phyloP scores from a whole-genome alignment of 768 basidiomycete genomes.

The Pilatotrama ljubarskyi region DNA sequence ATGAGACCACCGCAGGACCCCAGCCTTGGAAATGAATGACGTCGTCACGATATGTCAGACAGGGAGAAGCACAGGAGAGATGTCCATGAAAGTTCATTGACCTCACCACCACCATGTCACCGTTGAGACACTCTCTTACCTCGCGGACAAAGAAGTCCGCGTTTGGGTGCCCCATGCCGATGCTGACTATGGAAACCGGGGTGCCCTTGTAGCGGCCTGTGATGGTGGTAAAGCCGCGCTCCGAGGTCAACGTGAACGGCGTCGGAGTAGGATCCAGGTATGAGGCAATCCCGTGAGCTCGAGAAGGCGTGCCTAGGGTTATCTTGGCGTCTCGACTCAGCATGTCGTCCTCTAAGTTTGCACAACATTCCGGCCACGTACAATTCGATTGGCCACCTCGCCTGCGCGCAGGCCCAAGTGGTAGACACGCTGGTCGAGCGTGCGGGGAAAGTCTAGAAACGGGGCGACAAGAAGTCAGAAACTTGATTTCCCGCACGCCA shows the following conservation, averaged over 20 bases:
- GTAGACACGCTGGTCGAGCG: constrained; percentile 72
- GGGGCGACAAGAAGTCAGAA: constrained; percentile 7
- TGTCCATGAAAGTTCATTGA: constrained; percentile 24
- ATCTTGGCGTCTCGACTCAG: constrained; percentile 42
- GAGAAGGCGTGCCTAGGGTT: constrained; percentile 72
- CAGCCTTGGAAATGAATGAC: constrained; percentile 46
- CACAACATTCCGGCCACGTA: constrained; percentile 34
- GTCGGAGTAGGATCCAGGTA: constrained; percentile 59
- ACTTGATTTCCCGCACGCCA: neutral
- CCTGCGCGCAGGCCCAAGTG: constrained; percentile 75
- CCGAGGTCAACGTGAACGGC: constrained; percentile 64
- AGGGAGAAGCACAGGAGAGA: neutral
- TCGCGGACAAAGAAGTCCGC: constrained; percentile 87
- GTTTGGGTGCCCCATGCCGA: constrained; percentile 83
- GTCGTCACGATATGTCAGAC: constrained; percentile 15
- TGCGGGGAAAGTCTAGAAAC: constrained; percentile 70
- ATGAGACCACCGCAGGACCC: constrained; percentile 78
- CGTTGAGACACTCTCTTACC: constrained; percentile 68
- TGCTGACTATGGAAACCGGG: constrained; percentile 73
- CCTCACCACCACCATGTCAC: constrained; percentile 58
- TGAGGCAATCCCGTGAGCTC: constrained; percentile 60
- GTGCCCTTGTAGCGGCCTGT: constrained; percentile 46
- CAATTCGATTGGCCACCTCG: constrained; percentile 81
- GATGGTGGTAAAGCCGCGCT: constrained; percentile 64
- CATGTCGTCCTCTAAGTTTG: constrained; percentile 6